Evolutionary conservation across 352 stramenopile genomes (phyloP), one percentile per base, ranked within the genome.

Genomic region (Thraustochytrium sp.): DNA sequence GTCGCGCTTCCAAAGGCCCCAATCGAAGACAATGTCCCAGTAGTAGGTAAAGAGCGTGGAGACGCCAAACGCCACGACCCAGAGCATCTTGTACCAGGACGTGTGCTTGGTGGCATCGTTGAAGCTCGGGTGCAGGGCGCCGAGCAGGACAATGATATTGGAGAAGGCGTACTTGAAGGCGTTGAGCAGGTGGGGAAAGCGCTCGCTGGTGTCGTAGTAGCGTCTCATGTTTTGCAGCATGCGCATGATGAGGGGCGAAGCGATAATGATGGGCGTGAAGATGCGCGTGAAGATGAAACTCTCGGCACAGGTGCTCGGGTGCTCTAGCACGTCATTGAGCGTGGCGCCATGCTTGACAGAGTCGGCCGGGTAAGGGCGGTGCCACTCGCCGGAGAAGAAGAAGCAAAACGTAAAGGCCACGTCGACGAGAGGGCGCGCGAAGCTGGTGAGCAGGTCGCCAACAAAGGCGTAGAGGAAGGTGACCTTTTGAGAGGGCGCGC

Each of bases 11-110:
- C 13, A 44, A 9, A 97, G 88, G 9, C 94, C 94, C 95, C 95
- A 98, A 88, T 98, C 94, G 93, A 98, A 98, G 82, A 96, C 92
- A 1, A 99, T 94, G 86, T 99, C 96, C 95, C 95, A 99, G 8
- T 92, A 90, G 87, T 98, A 98, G 82, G 93, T 98, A 86, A 98
- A 98, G 18, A 98, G 87, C 49, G 94, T 97, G 76, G 96, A 98
- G 78, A 95, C 63, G 36, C 94, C 84, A 86, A 94, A 94, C 36
- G 93, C 84, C 29, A 85, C 84, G 54, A 93, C 89, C 90, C 90
- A 95, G 55, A 93, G 26, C 11, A 34, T 56, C 23, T 54, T 48
- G 49, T 84, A 84, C 44, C 53, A 83, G 29, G 29, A n/a, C 26
- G 75, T 73, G 55, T 54, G 26, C 5, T 84, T 21, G 34, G 56